Evolutionary conservation across 495 filamentous ascomycete species (phyloP), one percentile per base, ranked within the genome.

Genomic region (Mytilinidion resinicola): DNA sequence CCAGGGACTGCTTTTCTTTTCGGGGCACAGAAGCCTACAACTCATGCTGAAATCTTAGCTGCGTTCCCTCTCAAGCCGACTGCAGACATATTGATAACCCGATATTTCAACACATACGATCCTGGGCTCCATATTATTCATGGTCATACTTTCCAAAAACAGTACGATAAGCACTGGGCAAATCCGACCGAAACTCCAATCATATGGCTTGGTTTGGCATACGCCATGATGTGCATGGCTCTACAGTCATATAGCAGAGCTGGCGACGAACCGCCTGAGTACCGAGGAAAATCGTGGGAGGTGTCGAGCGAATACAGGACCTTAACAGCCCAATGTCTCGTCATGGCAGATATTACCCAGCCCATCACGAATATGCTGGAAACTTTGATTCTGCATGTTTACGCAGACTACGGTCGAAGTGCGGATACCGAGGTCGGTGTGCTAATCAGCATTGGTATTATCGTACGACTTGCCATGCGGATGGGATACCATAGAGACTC

Each of bases 401-500:
- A 89, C 66, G 86, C 88, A 35, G 89, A 96, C 72, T 87, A 87
- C 65, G 81, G 82, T 15, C 81, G 88, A 55, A 85, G 83, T 44
- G 85, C 83, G 73, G 90, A 96, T 62, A 81, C 87, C 10, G 91
- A 96, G 57, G 76, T 87, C 9, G 86, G 85, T 10, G 76, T 95
- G 9, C 95, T 91, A 85, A 76, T 96, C 47, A 80, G 93, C 54
- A 78, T 83, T 8, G 87, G 89, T 19, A 82, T 95, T 64, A 83
- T 95, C 59, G 84, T 88, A 21, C 84, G 92, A 55, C 74, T 96
- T 54, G 89, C 92, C 9, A 90, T 96, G 79, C 81, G 89, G 25
- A 96, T 96, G 89, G 93, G 93, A 47, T 95, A 96, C 59, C 93
- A 99, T 67, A 82, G 95, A 55, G 93, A 99, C 69, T 83, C 89